A percentile compares a stretch with the other conserved stretches of the same genome.
Evolutionary conservation across 2,329 filamentous ascomycete genomes (phyloP).

Genomic region (Aspergillus ochraceoroseus): DNA sequence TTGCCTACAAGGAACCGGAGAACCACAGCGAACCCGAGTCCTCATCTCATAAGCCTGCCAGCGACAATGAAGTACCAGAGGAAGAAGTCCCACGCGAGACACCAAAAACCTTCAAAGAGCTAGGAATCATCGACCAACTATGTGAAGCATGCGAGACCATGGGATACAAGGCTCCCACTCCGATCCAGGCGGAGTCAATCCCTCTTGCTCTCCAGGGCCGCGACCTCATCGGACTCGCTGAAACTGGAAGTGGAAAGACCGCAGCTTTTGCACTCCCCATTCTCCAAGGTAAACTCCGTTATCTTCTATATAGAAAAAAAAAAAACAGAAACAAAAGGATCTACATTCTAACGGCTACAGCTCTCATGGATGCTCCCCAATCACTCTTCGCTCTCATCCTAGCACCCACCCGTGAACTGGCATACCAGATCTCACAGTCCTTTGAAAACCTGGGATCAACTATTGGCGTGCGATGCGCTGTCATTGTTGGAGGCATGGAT

Average conservation of each 20-base stretch:
- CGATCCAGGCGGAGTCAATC: conserved; percentile 82
- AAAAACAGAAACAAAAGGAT: too few relatives aligned
- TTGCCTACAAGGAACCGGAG: conserved; percentile 26
- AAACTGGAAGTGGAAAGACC: conserved; percentile 94
- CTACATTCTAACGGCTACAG: conserved; percentile 29
- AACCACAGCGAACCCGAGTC: conserved; percentile 25
- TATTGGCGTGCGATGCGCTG: conserved; percentile 79
- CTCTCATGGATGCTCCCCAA: conserved; percentile 81
- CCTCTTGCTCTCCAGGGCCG: conserved; percentile 72
- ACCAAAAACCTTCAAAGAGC: conserved; percentile 48
- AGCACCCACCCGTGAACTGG: conserved; percentile 88
- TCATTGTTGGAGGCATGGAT: conserved; percentile 89
- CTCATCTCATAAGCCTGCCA: conserved; percentile 15
- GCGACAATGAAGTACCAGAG: conserved; percentile 7
- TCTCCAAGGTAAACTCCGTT: conserved; percentile 58
- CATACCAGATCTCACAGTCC: conserved; percentile 80
- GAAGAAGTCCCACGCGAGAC: conserved; percentile 15
- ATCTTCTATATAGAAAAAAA: too few relatives aligned
- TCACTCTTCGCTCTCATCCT: conserved; percentile 83
- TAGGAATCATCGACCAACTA: conserved; percentile 76
- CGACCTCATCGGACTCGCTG: conserved; percentile 88
- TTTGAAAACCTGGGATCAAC: conserved; percentile 83
- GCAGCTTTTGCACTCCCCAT: conserved; percentile 92
- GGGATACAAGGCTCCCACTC: conserved; percentile 78
- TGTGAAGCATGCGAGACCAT: conserved; percentile 82